Conservation (phyloP, 805 yeast genomes). For the Lachancea sp. region DNA sequence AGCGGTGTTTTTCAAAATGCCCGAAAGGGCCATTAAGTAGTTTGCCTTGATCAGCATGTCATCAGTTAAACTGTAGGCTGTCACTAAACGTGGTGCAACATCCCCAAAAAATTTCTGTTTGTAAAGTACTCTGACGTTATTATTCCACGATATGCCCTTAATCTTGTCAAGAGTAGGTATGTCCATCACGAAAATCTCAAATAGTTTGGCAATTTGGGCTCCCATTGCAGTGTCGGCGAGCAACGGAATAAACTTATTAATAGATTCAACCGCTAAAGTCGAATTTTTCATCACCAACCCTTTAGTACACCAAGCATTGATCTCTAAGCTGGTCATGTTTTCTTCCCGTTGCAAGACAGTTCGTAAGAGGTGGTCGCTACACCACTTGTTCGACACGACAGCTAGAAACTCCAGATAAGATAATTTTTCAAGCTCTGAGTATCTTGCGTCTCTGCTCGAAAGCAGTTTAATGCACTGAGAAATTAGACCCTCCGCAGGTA, state of each 20-base stretch:
- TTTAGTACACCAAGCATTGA: slow-evolving; percentile 63
- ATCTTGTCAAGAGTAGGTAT: slow-evolving; percentile 51
- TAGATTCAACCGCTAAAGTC: slow-evolving; percentile 30
- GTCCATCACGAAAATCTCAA: slow-evolving; percentile 64
- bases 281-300: slow-evolving; percentile 60
- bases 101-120: slow-evolving; percentile 72
- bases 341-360: slow-evolving; percentile 15
- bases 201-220: slow-evolving; percentile 42
- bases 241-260: slow-evolving; percentile 33
- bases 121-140: slow-evolving; percentile 61
- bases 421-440: slow-evolving; percentile 18
- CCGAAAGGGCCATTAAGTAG: slow-evolving; percentile 60
- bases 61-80: slow-evolving; percentile 34
- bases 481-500: slow-evolving; percentile 17
- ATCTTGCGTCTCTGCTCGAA: background rate
- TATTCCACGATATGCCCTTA: slow-evolving; percentile 39
- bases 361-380: slow-evolving; percentile 13
- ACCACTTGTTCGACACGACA: slow-evolving; percentile 28
- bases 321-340: slow-evolving; percentile 40
- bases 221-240: slow-evolving; percentile 35
- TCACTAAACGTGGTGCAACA: slow-evolving; percentile 50
- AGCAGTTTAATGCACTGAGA: slow-evolving; percentile 11
- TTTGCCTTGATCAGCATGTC: slow-evolving; percentile 38
- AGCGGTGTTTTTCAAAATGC: slow-evolving; percentile 60
- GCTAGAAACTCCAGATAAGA: slow-evolving; percentile 28